These are phyloP conservation scores for Aureoboletus auriporus DNA, from an alignment of 768 basidiomycete species.

Conservation along the genomic window DNA sequence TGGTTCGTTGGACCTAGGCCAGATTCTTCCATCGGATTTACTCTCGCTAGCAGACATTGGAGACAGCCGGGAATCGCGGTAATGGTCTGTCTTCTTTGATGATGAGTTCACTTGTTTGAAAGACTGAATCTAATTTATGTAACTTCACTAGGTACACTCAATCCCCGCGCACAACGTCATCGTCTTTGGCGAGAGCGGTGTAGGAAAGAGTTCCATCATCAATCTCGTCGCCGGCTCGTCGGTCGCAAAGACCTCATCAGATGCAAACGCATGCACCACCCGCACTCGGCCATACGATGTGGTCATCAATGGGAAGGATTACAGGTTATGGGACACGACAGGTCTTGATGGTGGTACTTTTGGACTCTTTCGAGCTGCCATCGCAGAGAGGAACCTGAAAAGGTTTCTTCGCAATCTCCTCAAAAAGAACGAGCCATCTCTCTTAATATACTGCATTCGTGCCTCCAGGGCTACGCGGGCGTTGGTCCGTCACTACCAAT, in stretches of 20 bases:
- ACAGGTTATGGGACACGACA: conserved; percentile 31
- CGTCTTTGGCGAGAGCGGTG: conserved; percentile 43
- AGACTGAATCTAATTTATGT: background rate
- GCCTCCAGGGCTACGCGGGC: conserved; percentile 38
- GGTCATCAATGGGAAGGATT: conserved; percentile 15
- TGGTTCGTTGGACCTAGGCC: background rate
- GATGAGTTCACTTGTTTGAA: background rate
- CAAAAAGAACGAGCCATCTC: conserved; percentile 31
- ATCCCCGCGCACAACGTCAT: conserved; percentile 30
- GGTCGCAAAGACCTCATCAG: conserved; percentile 29
- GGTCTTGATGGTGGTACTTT: conserved; percentile 33
- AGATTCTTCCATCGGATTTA: background rate
- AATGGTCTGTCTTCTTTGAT: conserved; percentile 13
- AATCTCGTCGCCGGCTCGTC: conserved; percentile 34
- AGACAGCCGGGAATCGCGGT: background rate
- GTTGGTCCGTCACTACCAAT: conserved; percentile 35
- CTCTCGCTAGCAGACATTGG: background rate
- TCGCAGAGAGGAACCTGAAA: conserved; percentile 26
- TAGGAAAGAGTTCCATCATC: conserved; percentile 41
- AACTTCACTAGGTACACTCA: conserved; percentile 1
- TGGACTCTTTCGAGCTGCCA: conserved; percentile 20
- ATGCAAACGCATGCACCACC: conserved; percentile 36
- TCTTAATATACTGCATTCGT: conserved; percentile 40
- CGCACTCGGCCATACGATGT: conserved; percentile 23
- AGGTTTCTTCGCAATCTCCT: conserved; percentile 31